phyloP scores from a whole-genome alignment of 1,139 yeast species.

The Sugiyamaella paludigena region DNA sequence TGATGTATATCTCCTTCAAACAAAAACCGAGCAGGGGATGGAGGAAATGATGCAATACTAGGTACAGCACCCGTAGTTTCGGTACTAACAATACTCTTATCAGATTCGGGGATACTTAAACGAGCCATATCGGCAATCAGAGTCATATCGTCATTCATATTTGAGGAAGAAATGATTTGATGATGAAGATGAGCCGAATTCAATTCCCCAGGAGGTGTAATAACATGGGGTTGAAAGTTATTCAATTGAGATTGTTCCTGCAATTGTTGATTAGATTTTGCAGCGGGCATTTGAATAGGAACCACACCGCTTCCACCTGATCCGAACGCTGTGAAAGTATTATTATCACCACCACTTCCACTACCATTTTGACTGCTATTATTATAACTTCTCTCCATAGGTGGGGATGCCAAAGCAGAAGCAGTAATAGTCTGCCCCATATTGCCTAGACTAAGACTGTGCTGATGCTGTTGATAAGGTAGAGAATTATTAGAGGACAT shows the following conservation, averaged over 20 bases:
- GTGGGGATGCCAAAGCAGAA: constrained; percentile 4
- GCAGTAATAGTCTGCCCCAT: not conserved
- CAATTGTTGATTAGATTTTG: constrained; percentile 1
- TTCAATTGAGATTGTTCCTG: no score
- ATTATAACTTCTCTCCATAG: constrained; percentile 1
- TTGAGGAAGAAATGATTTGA: constrained; percentile 1
- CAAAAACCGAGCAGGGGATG: constrained; percentile 17
- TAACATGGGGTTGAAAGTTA: constrained; percentile 15
- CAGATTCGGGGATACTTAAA: no score
- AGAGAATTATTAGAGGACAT: not conserved
- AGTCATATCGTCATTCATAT: not conserved
- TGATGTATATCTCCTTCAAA: constrained; percentile 10
- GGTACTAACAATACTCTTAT: no score
- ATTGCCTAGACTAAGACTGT: constrained; percentile 9
- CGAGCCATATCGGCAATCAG: constrained; percentile 11
- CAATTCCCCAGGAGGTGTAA: constrained; percentile 18
- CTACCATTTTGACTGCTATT: not conserved
- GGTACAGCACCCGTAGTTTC: not conserved
- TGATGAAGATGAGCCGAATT: constrained; percentile 3
- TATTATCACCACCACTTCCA: not conserved
- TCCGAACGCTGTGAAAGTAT: not conserved
- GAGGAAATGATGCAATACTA: constrained; percentile 4
- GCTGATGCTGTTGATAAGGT: constrained; percentile 7
- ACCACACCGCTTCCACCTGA: not conserved
- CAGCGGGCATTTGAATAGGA: constrained; percentile 1